Evolutionary conservation across 169 alveolate genomes (phyloP).

Genomic region (Plasmodium inui): DNA sequence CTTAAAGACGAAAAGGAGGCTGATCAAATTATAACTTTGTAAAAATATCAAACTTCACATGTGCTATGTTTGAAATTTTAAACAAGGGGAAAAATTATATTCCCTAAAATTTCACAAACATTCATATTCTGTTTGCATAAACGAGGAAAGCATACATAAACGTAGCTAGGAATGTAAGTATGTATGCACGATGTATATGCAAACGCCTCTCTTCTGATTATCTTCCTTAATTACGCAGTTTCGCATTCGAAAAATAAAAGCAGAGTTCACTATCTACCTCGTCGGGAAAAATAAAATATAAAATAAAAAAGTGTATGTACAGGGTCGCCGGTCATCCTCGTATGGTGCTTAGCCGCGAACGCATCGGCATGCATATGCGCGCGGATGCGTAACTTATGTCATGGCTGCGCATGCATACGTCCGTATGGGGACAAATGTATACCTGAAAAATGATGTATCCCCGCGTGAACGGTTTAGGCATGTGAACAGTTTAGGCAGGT

Average conservation of each 20-base stretch:
- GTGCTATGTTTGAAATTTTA: constrained; percentile 13
- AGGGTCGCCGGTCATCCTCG: background rate
- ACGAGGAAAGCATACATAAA: background rate
- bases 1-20: constrained; percentile 26
- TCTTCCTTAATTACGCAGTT: background rate
- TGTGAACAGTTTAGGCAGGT: background rate
- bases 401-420: constrained; percentile 2
- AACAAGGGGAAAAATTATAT: constrained; percentile 27
- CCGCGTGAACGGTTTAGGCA: background rate
- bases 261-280: background rate
- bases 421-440: background rate
- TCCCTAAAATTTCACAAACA: background rate
- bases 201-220: background rate
- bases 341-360: background rate
- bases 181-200: background rate
- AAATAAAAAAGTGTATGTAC: background rate
- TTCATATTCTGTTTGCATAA: background rate
- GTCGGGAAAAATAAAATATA: background rate
- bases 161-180: background rate
- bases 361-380: background rate
- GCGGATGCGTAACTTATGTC: background rate
- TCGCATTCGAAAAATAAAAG: background rate
- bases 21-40: constrained; percentile 11
- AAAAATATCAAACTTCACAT: constrained; percentile 18
- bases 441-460: background rate